phyloP scores from a whole-genome alignment of 345 rosid genomes.

The Eutrema yunnanense region DNA sequence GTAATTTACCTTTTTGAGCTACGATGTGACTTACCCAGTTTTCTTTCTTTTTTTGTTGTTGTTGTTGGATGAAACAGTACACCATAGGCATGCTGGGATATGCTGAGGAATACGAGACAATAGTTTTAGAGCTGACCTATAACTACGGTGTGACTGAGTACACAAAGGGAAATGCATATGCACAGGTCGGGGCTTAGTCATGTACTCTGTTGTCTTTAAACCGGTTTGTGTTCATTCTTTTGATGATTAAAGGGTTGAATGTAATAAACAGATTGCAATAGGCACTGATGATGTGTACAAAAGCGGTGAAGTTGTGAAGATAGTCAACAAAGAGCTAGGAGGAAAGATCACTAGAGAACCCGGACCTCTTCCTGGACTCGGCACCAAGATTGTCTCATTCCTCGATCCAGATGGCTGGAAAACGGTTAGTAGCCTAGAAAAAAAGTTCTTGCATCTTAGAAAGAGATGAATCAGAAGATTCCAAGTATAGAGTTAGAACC shows the following conservation, averaged over 20 bases:
- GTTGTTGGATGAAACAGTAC: slow-evolving; percentile 43
- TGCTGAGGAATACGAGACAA: slow-evolving; percentile 74
- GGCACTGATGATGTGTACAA: slow-evolving; percentile 92
- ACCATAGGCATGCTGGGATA: slow-evolving; percentile 85
- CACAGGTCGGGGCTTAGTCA: slow-evolving; percentile 45
- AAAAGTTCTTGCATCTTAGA: neutral
- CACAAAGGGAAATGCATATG: slow-evolving; percentile 91
- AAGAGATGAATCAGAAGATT: neutral
- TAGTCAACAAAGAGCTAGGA: slow-evolving; percentile 72
- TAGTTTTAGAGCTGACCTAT: slow-evolving; percentile 77
- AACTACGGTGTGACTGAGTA: slow-evolving; percentile 86
- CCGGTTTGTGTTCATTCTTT: neutral
- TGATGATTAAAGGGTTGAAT: neutral
- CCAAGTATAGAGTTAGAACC: neutral
- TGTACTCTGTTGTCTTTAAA: neutral
- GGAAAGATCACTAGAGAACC: slow-evolving; percentile 87
- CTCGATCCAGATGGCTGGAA: slow-evolving; percentile 98
- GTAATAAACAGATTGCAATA: slow-evolving; percentile 53
- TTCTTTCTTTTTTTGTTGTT: neutral
- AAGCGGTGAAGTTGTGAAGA: slow-evolving; percentile 77
- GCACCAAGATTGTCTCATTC: slow-evolving; percentile 79
- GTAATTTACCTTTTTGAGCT: neutral
- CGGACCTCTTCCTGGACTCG: slow-evolving; percentile 84
- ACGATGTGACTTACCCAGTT: neutral
- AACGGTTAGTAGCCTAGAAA: slow-evolving; percentile 45